Evolutionary conservation across 2,329 filamentous ascomycete genomes (phyloP).

Genomic region (Scolecobasidium constrictum): DNA sequence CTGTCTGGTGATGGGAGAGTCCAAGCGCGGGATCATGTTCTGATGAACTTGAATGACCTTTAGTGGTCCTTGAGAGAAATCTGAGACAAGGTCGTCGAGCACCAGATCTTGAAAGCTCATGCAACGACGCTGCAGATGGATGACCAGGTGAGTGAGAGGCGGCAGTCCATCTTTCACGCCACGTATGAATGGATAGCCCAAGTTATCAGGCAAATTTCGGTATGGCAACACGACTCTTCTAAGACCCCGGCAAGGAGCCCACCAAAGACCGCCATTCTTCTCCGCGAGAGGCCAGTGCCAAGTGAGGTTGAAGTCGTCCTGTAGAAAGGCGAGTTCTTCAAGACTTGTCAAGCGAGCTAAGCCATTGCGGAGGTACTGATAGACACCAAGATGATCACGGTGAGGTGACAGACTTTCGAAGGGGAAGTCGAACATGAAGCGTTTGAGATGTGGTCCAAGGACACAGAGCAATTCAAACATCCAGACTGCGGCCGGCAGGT

Average conservation of each 20-base stretch:
- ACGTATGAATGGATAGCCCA: background rate
- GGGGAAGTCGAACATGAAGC: conserved; percentile 39
- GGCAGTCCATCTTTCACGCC: background rate
- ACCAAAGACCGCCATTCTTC: background rate
- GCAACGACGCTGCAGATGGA: no score
- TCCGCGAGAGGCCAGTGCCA: background rate
- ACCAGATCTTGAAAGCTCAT: no score
- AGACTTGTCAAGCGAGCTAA: conserved; percentile 33
- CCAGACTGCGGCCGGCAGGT: conserved; percentile 29
- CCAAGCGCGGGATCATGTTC: background rate
- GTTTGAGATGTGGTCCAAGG: conserved; percentile 29
- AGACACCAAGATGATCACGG: conserved; percentile 28
- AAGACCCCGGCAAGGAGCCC: background rate
- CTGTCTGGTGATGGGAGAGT: background rate
- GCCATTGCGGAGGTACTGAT: conserved; percentile 31
- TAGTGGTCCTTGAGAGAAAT: background rate
- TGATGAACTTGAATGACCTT: background rate
- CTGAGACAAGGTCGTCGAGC: background rate
- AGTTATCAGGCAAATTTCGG: background rate
- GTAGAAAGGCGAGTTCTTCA: conserved; percentile 38
- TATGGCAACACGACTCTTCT: background rate
- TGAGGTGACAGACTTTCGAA: conserved; percentile 32
- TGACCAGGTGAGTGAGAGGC: background rate
- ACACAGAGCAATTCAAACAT: conserved; percentile 33
- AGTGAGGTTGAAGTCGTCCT: conserved; percentile 36